Conservation (phyloP, 768 basidiomycete species). For the Hypsizygus marmoreus region DNA sequence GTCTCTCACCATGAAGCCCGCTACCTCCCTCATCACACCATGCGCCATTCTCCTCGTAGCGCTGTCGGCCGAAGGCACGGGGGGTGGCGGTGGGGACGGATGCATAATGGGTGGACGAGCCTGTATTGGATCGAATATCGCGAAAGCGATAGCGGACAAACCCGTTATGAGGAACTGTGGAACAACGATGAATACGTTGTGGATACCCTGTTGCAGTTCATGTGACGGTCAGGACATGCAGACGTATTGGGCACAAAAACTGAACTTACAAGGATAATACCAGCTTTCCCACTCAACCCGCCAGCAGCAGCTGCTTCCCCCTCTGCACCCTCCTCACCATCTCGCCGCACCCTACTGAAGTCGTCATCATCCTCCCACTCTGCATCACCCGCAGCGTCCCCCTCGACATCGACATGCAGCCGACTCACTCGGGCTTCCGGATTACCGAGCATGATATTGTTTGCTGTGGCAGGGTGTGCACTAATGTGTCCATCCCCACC, state of each 20-base stretch:
- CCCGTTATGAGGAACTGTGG: conserved; percentile 94
- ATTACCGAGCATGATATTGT: conserved; percentile 39
- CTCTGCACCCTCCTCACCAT: not conserved
- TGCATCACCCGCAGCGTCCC: too few species aligned
- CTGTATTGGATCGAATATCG: conserved; percentile 73
- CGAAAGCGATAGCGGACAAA: conserved; percentile 83
- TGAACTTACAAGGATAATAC: conserved; percentile 75
- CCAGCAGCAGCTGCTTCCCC: conserved; percentile 14
- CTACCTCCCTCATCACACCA: not conserved
- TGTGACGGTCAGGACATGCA: not conserved
- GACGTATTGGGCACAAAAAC: not conserved
- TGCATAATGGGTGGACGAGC: conserved; percentile 13
- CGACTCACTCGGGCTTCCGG: conserved; percentile 51
- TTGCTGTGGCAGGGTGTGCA: conserved; percentile 1
- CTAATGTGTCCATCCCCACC: conserved; percentile 13
- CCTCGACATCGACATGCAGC: conserved; percentile 36
- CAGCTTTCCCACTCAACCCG: conserved; percentile 78
- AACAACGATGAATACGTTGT: conserved; percentile 91
- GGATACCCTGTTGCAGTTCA: conserved; percentile 68
- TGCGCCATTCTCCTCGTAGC: conserved; percentile 7
- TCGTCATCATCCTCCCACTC: conserved; percentile 30
- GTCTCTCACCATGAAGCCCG: conserved; percentile 11
- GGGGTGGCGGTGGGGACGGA: conserved; percentile 6
- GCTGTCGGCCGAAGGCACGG: not conserved
- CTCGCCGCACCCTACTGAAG: not conserved